Base-by-base conservation (phyloP, 768 basidiomycete species). In the Podaxis sp. region DNA sequence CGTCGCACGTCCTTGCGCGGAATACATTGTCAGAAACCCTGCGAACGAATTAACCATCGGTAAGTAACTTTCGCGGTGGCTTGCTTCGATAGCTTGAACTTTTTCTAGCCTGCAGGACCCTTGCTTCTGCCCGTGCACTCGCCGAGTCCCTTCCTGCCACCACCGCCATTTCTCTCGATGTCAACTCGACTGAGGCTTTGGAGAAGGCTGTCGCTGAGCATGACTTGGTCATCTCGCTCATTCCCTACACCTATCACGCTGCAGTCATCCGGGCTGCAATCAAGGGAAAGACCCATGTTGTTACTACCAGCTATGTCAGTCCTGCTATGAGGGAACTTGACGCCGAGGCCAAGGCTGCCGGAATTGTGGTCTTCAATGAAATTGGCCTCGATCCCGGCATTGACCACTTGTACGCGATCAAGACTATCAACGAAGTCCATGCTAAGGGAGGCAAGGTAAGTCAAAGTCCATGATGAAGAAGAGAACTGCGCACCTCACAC, bases 331-430 rank as follows among this genome's bases (percentile, higher is more conserved):
- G 84, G 62, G 95, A 85, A 64, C 85, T 98, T 40, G 90, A 98
- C 65, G 83, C 81, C 53, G 87, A 85, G 55, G 91, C 83, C 59
- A 90, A 90, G 77, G 84, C 87, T 61, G 95, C 96, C 1, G 96
- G 95, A 4, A 93, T 98, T 69, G 81, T 94, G 57, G 92, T 98
- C 66, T 82, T 98, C 84, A 99, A 99, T 76, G 97, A 99, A 79
- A 93, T 99, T 69, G 97, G 97, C 55, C 84, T 99, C 47, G 96
- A 98, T 75, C 95, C 95, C 53, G 95, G 95, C 71, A 92, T 96
- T 64, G 93, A 96, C 74, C 93, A 96, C 74, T 75, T 97, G 64
- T 96, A 95, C 74, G 95, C 95, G 33, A 80, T 97, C 75, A 96
- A 96, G 84, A 93, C 89, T 24, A 93, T 99, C 67, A 84, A 85